Base-by-base conservation (phyloP, 1,284 basidiomycete genomes). In the Ceratobasidium sp. region DNA sequence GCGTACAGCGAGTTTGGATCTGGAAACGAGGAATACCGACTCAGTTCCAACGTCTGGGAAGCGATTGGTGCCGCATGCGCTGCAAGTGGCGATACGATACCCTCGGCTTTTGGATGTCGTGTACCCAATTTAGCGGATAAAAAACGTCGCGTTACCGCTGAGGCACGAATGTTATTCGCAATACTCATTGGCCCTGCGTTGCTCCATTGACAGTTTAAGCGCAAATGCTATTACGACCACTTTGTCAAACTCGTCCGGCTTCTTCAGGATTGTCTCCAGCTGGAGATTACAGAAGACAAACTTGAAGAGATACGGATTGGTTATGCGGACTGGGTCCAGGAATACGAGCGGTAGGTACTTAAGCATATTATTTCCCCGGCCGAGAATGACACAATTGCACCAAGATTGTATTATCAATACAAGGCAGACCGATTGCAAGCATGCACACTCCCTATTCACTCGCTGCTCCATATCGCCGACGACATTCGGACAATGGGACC, bases 151-250 rank as follows among this genome's bases (percentile, higher is more conserved):
- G 78, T 74, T 21, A 81, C 77, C 0, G 80, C 81, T 0, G 80
- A 83, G 36, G 73, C 73, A 0, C 81, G 81, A 4, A 18, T 53
- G 76, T 80, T 80, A 0, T 79, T 85, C 57, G 85, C 82, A 81
- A 78, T 76, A 0, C 75, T 78, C 14, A 59, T 86, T 6, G 82
- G 75, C 0, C 84, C 84, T 0, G 76, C 81, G 2, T 76, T 86
- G 0, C 80, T 86, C 0, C 70, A 64, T 1, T 12, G 76, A 0
- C 75, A 77, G 0, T 80, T 81, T 48, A 80, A 79, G 5, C 64
- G 79, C 0, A 52, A 26, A 1, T 76, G 75, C 46, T 85, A 83
- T 67, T 85, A 84, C 73, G 71, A 77, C 0, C 50, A 67, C n/a
- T 67, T 67, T 14, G 30, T 67, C 2, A 9, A 28, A 32, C 50